These are phyloP conservation scores for Trifolium dubium DNA, from an alignment of 306 rosid genomes.

Conservation along the genomic window DNA sequence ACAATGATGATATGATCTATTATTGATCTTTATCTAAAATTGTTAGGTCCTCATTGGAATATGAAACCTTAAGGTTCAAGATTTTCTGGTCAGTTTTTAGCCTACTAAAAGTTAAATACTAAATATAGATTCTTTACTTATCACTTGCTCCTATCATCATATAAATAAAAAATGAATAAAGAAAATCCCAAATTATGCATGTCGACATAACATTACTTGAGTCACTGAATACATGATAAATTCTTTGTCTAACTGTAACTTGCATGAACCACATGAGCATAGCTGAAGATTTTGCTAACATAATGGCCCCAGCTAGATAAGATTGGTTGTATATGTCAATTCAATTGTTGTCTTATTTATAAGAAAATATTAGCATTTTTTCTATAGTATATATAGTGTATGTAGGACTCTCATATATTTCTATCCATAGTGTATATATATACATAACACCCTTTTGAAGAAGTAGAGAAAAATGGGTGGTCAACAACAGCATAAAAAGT, in stretches of 20 bases:
- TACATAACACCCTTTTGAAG: slow-evolving; percentile 26
- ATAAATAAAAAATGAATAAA: background rate
- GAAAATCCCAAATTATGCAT: background rate
- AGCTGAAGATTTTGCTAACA: slow-evolving; percentile 28
- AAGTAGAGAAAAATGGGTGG: slow-evolving; percentile 45
- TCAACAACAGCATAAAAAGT: slow-evolving; percentile 36
- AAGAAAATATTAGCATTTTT: slow-evolving; percentile 4
- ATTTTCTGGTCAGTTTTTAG: slow-evolving; percentile 27
- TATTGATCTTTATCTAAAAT: slow-evolving; percentile 11
- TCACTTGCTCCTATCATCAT: slow-evolving; percentile 1
- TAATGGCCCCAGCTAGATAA: slow-evolving; percentile 23
- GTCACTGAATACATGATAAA: slow-evolving; percentile 19
- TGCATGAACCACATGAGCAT: slow-evolving; percentile 23
- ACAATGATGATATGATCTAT: background rate
- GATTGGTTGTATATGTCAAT: slow-evolving; percentile 12
- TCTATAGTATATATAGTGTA: background rate
- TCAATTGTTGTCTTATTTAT: background rate
- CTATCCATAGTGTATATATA: background rate
- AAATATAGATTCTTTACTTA: slow-evolving; percentile 24
- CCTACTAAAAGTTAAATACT: slow-evolving; percentile 12
- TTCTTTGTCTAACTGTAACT: background rate
- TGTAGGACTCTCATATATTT: background rate
- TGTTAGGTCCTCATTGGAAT: slow-evolving; percentile 19
- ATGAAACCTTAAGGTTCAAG: slow-evolving; percentile 17
- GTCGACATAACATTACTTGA: slow-evolving; percentile 9